Conservation (phyloP, 2,329 filamentous ascomycete genomes). For the Macroventuria anomochaeta region DNA sequence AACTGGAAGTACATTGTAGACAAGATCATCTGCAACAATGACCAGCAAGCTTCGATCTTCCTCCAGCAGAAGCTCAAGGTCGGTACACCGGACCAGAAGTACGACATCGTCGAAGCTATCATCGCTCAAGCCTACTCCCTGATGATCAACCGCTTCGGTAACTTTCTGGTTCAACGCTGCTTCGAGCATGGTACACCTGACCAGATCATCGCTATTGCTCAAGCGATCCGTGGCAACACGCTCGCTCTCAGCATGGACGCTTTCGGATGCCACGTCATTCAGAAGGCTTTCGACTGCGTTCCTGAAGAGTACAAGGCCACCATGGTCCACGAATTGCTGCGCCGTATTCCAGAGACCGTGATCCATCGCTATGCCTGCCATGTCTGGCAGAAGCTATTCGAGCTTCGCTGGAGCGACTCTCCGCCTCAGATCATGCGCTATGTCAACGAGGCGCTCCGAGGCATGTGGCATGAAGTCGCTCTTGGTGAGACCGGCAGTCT, state of each 20-base stretch:
- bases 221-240: slow-evolving; percentile 92
- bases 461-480: slow-evolving; percentile 99
- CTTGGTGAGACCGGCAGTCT: slow-evolving; percentile 96
- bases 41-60: slow-evolving; percentile 98
- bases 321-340: slow-evolving; percentile 97
- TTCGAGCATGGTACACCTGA: slow-evolving; percentile 97
- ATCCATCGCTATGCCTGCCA: slow-evolving; percentile 99
- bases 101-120: slow-evolving; percentile 95
- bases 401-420: slow-evolving; percentile 92
- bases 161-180: slow-evolving; percentile 97
- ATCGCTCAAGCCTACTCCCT: slow-evolving; percentile 91
- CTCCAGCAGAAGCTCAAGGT: slow-evolving; percentile 99
- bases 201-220: slow-evolving; percentile 90
- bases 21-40: slow-evolving; percentile 99
- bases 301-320: slow-evolving; percentile 97
- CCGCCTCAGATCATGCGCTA: slow-evolving; percentile 98
- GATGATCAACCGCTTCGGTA: slow-evolving; percentile 98
- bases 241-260: slow-evolving; percentile 97
- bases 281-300: slow-evolving; percentile 98
- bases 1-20: slow-evolving; percentile 99
- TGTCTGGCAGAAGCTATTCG: slow-evolving; percentile 99
- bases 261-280: slow-evolving; percentile 96
- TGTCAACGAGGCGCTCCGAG: slow-evolving; percentile 91
- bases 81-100: slow-evolving; percentile 92
- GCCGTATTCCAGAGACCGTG: slow-evolving; percentile 94